These are phyloP conservation scores for Apiospora hydei DNA, from an alignment of 2,329 filamentous ascomycete genomes.

Conservation along the genomic window DNA sequence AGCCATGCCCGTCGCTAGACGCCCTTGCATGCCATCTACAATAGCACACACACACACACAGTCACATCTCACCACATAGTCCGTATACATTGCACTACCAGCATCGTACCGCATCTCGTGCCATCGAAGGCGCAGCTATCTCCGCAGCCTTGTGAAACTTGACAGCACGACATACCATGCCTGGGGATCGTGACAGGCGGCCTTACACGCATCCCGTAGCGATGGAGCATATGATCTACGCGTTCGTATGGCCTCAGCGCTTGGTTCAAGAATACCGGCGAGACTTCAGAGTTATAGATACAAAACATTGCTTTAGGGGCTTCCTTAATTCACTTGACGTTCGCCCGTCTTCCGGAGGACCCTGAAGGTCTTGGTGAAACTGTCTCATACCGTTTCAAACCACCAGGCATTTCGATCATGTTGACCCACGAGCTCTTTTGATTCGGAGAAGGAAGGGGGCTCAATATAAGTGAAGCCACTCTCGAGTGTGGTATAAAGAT, in stretches of 20 bases:
- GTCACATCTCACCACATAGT: background rate
- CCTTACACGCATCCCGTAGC: background rate
- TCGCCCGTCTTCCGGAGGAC: background rate
- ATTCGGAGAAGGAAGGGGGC: background rate
- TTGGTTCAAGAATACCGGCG: background rate
- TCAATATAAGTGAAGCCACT: constrained; percentile 1
- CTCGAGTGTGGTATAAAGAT: background rate
- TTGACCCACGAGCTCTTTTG: background rate
- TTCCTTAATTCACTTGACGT: background rate
- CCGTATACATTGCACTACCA: background rate
- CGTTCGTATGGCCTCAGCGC: background rate
- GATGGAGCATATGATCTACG: background rate
- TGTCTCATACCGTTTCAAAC: constrained; percentile 3
- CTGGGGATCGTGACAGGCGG: background rate
- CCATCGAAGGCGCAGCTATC: background rate
- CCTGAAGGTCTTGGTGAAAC: background rate
- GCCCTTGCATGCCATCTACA: background rate
- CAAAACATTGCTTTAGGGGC: constrained; percentile 4
- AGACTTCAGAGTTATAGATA: too few relatives aligned
- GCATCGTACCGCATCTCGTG: background rate
- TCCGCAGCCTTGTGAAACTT: constrained; percentile 5
- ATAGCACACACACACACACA: background rate
- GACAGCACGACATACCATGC: background rate
- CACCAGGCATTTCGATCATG: background rate
- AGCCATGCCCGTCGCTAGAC: background rate